These are phyloP conservation scores for Limonomyces culmigenus DNA, from an alignment of 1,284 basidiomycete genomes.

Conservation along the genomic window DNA sequence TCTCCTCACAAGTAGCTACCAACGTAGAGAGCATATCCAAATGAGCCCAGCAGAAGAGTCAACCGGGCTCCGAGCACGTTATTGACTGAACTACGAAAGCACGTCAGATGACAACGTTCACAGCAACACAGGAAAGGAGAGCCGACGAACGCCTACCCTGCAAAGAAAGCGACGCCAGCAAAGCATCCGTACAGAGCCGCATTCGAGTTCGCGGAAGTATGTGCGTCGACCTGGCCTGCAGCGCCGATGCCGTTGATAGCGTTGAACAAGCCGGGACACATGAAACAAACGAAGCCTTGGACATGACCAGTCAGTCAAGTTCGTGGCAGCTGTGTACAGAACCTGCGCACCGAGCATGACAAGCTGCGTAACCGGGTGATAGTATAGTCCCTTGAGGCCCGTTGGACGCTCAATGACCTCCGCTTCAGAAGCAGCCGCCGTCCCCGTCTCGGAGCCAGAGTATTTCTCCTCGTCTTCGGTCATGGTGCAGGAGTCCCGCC, in stretches of 20 bases:
- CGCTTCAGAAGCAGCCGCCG: too few relatives aligned
- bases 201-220: background rate
- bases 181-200: conserved; percentile 1
- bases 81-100: background rate
- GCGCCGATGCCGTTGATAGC: conserved; percentile 1
- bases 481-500: too few relatives aligned
- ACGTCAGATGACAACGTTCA: too few relatives aligned
- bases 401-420: conserved; percentile 5
- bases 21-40: conserved; percentile 1
- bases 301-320: background rate
- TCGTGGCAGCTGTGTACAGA: conserved; percentile 10
- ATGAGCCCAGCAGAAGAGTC: conserved; percentile 1
- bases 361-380: conserved; percentile 10
- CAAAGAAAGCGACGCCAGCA: conserved; percentile 1
- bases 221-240: background rate
- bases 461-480: too few relatives aligned
- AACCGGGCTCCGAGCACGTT: conserved; percentile 1
- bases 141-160: background rate
- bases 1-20: conserved; percentile 1
- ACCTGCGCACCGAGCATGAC: conserved; percentile 13
- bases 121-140: background rate
- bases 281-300: background rate
- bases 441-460: too few relatives aligned
- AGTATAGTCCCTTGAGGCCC: conserved; percentile 9
- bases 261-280: conserved; percentile 1